Conservation (phyloP, 208 protist genomes). For the Entamoeba moshkovskii region DNA sequence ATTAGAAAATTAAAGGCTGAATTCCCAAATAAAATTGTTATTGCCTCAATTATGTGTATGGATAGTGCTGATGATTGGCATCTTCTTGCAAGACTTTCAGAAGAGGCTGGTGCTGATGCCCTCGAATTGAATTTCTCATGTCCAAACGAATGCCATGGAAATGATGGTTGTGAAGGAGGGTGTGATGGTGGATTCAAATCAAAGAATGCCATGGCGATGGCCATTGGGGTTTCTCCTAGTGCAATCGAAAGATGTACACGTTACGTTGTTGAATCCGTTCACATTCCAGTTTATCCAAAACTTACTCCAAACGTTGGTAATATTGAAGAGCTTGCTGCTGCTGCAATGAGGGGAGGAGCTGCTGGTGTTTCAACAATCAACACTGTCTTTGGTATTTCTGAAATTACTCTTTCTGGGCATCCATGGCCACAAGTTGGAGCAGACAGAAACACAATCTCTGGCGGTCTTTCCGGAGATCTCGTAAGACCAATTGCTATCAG, state of each 20-base stretch:
- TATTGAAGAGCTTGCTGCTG: constrained; percentile 53
- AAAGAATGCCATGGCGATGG: constrained; percentile 20
- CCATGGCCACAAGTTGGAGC: constrained; percentile 43
- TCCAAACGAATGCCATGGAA: constrained; percentile 57
- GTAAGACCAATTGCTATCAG: constrained; percentile 55
- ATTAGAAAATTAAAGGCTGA: constrained; percentile 61
- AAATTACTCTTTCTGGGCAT: constrained; percentile 42
- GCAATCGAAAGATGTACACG: constrained; percentile 55
- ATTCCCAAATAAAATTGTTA: constrained; percentile 56
- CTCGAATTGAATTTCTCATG: constrained; percentile 71
- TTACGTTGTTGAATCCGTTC: constrained; percentile 48
- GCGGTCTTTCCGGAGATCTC: constrained; percentile 62
- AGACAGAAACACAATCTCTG: constrained; percentile 56
- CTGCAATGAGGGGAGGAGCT: constrained; percentile 58
- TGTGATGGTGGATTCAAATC: not conserved
- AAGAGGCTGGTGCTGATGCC: constrained; percentile 50
- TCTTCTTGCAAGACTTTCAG: constrained; percentile 42
- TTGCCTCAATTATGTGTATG: constrained; percentile 61
- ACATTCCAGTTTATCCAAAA: constrained; percentile 67
- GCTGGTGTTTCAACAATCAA: constrained; percentile 66
- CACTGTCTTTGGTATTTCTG: constrained; percentile 59
- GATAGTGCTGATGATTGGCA: constrained; percentile 60
- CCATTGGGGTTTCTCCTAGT: constrained; percentile 29
- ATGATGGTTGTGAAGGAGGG: not conserved
- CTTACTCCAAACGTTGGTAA: constrained; percentile 68